Percentiles rank a stretch among this genome's conserved stretches.
Evolutionary conservation across 2,329 filamentous ascomycete species (phyloP).

Genomic region (Aspergillus niger): DNA sequence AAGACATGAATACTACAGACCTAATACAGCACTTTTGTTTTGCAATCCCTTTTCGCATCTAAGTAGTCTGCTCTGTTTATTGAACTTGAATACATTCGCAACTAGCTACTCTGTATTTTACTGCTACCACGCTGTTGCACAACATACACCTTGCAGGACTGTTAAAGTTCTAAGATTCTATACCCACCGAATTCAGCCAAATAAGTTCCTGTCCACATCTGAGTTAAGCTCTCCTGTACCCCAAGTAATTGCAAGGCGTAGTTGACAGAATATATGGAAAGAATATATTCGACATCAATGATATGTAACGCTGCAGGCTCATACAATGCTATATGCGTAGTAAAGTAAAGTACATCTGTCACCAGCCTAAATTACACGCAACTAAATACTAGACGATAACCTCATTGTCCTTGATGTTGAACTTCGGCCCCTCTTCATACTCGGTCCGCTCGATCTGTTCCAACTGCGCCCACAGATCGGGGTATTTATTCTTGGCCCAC

Average conservation of each 20-base stretch:
- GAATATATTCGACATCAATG: no score
- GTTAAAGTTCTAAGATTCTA: neutral
- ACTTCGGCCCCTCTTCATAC: conserved; percentile 36
- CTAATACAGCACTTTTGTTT: conserved; percentile 11
- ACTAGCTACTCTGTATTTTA: no score
- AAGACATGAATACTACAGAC: conserved; percentile 14
- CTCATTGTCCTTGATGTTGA: conserved; percentile 27
- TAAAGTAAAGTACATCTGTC: neutral
- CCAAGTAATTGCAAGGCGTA: no score
- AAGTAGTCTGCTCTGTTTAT: neutral
- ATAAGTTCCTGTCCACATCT: no score
- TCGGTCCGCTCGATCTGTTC: conserved; percentile 46
- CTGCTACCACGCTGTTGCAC: no score
- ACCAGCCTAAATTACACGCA: neutral
- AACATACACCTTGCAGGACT: no score
- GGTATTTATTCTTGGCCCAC: conserved; percentile 72
- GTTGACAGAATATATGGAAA: no score
- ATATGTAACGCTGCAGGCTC: no score
- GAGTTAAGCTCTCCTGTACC: no score
- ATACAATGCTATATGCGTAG: no score
- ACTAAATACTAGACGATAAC: neutral
- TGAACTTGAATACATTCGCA: no score
- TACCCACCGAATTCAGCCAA: no score
- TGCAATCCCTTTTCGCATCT: neutral
- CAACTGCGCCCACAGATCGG: conserved; percentile 68